Percentiles rank a stretch among this genome's conserved stretches.
Evolutionary conservation across 768 basidiomycete genomes (phyloP).

Genomic region (Macrolepiota dolichaula): DNA sequence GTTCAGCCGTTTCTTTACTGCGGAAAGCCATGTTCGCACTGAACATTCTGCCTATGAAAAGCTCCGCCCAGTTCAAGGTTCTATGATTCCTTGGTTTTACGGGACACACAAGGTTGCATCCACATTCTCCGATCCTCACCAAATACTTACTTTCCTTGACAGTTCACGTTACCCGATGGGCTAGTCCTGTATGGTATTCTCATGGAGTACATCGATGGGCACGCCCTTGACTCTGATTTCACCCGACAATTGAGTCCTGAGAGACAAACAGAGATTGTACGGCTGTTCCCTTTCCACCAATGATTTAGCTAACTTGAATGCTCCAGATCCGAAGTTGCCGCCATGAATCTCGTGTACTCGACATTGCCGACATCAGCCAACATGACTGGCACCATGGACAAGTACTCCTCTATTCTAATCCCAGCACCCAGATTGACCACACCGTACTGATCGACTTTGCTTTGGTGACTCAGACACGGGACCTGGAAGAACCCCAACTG

Average conservation of each 20-base stretch:
- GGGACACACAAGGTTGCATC: constrained; percentile 19
- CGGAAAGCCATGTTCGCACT: constrained; percentile 18
- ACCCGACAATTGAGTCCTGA: constrained; percentile 10
- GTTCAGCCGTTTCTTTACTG: constrained; percentile 13
- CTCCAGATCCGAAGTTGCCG: constrained; percentile 20
- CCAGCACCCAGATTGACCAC: constrained; percentile 12
- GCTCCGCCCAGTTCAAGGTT: constrained; percentile 20
- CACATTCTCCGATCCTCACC: not conserved
- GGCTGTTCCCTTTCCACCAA: not conserved
- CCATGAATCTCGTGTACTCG: constrained; percentile 20
- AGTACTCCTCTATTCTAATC: too few species aligned
- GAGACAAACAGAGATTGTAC: constrained; percentile 17
- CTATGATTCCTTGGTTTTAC: constrained; percentile 25
- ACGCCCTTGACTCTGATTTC: constrained; percentile 12
- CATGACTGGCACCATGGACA: constrained; percentile 21
- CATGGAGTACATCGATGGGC: constrained; percentile 19
- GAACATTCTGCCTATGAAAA: constrained; percentile 21
- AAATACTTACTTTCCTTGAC: too few species aligned
- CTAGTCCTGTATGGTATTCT: too few species aligned
- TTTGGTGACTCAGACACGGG: constrained; percentile 14
- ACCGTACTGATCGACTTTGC: constrained; percentile 18
- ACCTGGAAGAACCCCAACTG: constrained; percentile 14
- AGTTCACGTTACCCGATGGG: too few species aligned
- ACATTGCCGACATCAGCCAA: constrained; percentile 20
- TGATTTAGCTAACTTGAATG: not conserved